phyloP scores from a whole-genome alignment of 257 asterid species.

The Fraxinus cuspidata region DNA sequence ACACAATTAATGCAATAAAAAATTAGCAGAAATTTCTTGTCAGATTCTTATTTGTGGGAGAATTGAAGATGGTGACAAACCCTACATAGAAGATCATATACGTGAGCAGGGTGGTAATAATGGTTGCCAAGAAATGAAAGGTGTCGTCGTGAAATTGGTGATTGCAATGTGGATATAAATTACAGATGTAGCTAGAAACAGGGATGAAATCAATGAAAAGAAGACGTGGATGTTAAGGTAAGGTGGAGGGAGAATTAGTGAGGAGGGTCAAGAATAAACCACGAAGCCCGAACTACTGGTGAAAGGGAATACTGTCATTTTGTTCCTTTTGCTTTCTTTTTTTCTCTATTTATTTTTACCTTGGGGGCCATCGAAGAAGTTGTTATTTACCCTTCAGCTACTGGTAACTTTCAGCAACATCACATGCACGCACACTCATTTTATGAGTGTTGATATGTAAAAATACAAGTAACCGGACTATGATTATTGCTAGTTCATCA shows the following conservation, averaged over 20 bases:
- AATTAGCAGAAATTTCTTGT: neutral
- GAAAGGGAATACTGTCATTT: neutral
- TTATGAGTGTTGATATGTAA: neutral
- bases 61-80: neutral
- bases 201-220: neutral
- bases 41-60: neutral
- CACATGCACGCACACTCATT: neutral
- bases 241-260: neutral
- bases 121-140: neutral
- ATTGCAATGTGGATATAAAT: neutral
- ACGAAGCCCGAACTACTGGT: neutral
- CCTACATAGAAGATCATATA: neutral
- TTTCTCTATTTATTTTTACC: neutral
- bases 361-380: neutral
- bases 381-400: conserved; percentile 15
- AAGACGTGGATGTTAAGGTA: neutral
- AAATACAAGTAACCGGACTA: conserved; percentile 4
- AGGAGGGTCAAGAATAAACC: neutral
- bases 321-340: neutral
- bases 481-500: neutral
- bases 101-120: neutral
- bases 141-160: neutral
- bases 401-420: neutral
- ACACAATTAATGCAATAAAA: neutral
- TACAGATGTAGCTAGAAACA: neutral